phyloP scores from a whole-genome alignment of 108 stramenopile species.

The Nitzschia putrida region DNA sequence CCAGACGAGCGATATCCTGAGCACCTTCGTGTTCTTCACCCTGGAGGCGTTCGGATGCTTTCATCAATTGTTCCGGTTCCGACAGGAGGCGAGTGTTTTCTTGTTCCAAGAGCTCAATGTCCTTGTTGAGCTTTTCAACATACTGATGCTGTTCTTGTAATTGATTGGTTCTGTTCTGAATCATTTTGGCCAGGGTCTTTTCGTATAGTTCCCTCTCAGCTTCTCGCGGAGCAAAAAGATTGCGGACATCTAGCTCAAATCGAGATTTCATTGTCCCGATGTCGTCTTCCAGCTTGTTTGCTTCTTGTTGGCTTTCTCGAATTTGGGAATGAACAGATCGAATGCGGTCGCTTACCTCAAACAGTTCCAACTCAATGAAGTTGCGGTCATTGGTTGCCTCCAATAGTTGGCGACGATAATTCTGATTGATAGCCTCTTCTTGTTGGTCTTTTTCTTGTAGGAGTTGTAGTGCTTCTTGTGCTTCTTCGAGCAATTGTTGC shows the following conservation, averaged over 20 bases:
- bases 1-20: background rate
- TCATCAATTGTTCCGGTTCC: background rate
- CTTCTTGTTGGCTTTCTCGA: background rate
- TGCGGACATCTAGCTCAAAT: background rate
- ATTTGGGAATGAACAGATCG: background rate
- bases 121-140: background rate
- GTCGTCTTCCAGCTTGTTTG: background rate
- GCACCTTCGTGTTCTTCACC: background rate
- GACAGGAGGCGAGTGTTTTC: background rate
- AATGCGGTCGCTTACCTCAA: slow-evolving; percentile 2
- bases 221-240: background rate
- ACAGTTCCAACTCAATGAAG: slow-evolving; percentile 22
- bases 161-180: background rate
- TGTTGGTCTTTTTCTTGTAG: background rate
- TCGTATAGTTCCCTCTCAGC: slow-evolving; percentile 5
- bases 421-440: slow-evolving; percentile 4
- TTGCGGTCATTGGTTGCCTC: slow-evolving; percentile 18
- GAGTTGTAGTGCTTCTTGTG: background rate
- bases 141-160: background rate
- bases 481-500: background rate
- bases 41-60: background rate
- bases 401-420: background rate
- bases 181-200: background rate
- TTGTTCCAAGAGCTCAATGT: slow-evolving; percentile 5
- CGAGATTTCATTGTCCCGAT: background rate